Base-by-base conservation (phyloP, 768 basidiomycete genomes). In the Naganishia vaughanmartiniae region DNA sequence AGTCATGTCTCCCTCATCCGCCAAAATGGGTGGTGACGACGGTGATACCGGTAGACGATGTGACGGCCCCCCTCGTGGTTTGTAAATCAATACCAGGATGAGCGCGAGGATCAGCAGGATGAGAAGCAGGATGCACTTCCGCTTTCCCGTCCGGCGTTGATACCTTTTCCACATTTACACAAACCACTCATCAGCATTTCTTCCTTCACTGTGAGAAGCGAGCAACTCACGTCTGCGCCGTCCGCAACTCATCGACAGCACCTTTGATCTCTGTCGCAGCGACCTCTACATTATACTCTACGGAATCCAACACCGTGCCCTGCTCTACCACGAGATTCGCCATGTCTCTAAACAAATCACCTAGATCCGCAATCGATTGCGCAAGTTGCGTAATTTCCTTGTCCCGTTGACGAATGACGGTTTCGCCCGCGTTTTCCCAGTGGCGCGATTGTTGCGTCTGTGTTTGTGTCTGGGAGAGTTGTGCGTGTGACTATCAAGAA, bases 231-330 rank as follows among this genome's bases (percentile, higher is more conserved):
- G 85, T 84, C 66, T 90, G 90, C 5, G 96, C 96, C 17, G 87
- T 84, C 68, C 89, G 84, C 58, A 99, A 84, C 74, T 96, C 93
- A 76, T 87, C 87, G 45, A 90, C 93, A 26, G 93, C 92, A 54
- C 91, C 90, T 67, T 88, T 82, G 79, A 94, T 85, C 65, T 92
- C 87, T 36, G 86, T 86, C 21, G 89, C 89, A 5, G 94, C 91
- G 80, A 91, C 89, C 81, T 97, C 93, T 65, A 99, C 90, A 79
- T 99, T 99, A 83, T 92, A 99, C 82, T 99, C 96, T 68, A 98
- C 87, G 45, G 92, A 93, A 82, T 98, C 96, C 67, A 98, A 85
- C 36, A 99, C 86, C 33, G 95, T 97, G 33, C 96, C 96, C 78
- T 99, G 96, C 82, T 98, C 96, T 73, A 98, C 97, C 70, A 99